Evolutionary conservation across 2,329 filamentous ascomycete species (phyloP).

Genomic region (Nakataea oryzae): DNA sequence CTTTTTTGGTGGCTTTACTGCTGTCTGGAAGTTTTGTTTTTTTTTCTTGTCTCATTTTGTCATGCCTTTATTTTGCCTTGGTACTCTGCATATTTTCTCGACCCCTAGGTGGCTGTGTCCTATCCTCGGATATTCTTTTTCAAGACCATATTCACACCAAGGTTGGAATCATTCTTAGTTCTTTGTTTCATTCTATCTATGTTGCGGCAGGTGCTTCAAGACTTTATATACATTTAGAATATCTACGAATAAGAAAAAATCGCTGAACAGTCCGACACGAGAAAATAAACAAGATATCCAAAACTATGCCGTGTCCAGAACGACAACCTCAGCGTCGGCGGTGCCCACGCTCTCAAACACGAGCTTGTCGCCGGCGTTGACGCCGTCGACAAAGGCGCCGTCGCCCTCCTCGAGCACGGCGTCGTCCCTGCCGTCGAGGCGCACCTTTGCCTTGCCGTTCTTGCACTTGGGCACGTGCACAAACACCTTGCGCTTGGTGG

Average conservation of each 20-base stretch:
- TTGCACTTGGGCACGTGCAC: conserved; percentile 76
- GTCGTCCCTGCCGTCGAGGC: conserved; percentile 54
- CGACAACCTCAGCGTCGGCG: conserved; percentile 58
- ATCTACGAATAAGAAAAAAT: neutral
- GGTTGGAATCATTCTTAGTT: no score
- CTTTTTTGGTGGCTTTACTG: neutral
- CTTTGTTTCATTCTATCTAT: no score
- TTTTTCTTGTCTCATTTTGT: no score
- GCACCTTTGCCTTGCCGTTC: conserved; percentile 61
- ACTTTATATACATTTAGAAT: neutral
- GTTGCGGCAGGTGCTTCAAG: no score
- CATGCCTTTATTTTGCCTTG: no score
- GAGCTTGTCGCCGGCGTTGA: conserved; percentile 55
- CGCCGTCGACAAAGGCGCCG: conserved; percentile 62
- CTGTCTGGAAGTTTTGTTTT: no score
- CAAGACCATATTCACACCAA: no score
- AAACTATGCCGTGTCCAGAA: conserved; percentile 52
- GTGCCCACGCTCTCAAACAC: conserved; percentile 57
- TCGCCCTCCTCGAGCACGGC: conserved; percentile 66
- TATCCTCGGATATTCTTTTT: no score
- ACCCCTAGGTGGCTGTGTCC: no score
- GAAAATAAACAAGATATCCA: neutral
- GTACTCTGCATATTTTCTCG: no score
- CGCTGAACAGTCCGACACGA: neutral
- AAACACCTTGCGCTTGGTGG: conserved; percentile 60